Base-by-base conservation (phyloP, 495 filamentous ascomycete genomes). In the Talaromyces adpressus region DNA sequence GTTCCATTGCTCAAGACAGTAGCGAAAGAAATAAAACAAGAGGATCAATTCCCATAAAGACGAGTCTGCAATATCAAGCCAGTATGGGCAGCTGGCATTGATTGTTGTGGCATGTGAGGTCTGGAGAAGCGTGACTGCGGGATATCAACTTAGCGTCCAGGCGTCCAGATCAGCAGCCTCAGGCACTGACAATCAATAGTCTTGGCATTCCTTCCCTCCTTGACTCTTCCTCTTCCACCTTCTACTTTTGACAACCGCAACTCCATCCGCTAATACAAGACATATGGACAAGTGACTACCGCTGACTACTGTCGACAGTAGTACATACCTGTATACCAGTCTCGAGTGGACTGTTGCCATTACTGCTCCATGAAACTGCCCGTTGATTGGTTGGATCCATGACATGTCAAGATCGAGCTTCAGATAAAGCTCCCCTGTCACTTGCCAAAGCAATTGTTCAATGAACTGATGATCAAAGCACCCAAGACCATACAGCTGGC, bases 151-250 rank as follows among this genome's bases (percentile, higher is more conserved):
- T 27, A 27, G 27, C 27, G 3, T 27, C 27, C 27, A 27, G 27
- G 5, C 27, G 1, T 57, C 54, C 54, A 57, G 25, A 34, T 57
- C 30, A 8, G 5, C 45, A 18, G 49, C 49, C 22, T 20, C 22
- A 20, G 22, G 49, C 23, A 25, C 49, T 12, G 18, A 25, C 49
- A 30, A 53, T 53, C 20, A 23, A 22, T 22, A 56, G 52, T 23
- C 52, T 56, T 56, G 52, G 52, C 52, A 56, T 56, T 56, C 52
- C 23, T 56, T 16, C 11, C 52, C 23, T 56, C 52, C 23, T 56
- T 56, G 51, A 11, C 30, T 27, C 27, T 27, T 4, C 27, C 27
- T 27, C 32, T 29, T 25, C 12, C 52, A 25, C 3, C 45, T 49
- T 18, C 16, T 32, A 32, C 30, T 7, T 32, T 32, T 32, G 30